Base-by-base conservation (phyloP, 148 eudicot genomes). In the Spergularia bocconei region DNA sequence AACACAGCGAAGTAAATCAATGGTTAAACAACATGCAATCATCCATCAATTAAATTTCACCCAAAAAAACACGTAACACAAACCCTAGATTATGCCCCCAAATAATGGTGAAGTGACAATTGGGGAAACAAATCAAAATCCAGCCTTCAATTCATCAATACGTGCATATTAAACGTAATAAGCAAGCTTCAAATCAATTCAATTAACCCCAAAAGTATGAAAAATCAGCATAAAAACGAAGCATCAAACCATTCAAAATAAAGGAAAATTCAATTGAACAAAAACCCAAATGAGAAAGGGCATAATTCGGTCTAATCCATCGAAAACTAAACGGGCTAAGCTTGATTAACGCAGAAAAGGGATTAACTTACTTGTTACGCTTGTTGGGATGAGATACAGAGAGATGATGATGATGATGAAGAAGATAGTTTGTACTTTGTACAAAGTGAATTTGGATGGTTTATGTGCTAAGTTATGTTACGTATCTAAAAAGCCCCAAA, bases 391-490 rank as follows among this genome's bases (percentile, higher is more conserved):
- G 9, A 63, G 48, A 15, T 3, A 10, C 4, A 13, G 47, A 63
- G 5, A 44, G 41, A 63, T 63, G 44, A 64, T 38, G 21, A 64
- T 5, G 69, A 17, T 6, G 33, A 19, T 13, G 63, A 20, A 59
- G 63, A 5, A 59, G 63, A 59, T 16, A 7, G 66, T 36, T 65
- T 65, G 69, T 65, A 11, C 51, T 36, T 65, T 65, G 69, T 65
- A 11, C 51, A 17, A 17, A 16, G n/a, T 8, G n/a, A 39, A 15
- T 65, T 65, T 19, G 51, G 11, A 39, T 56, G 23, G 52, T 65
- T 65, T 41, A 65, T 65, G 69, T 19, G 69, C 47, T 65, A 39
- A 65, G 69, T 39, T 39, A 65, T 2, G 25, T 23, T n/a, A 58
- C 21, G 58, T 3, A 16, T 16, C n/a, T 55, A 29, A 29, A 29